Conservation (phyloP, 352 stramenopile species). For the Phytophthora quininea region DNA sequence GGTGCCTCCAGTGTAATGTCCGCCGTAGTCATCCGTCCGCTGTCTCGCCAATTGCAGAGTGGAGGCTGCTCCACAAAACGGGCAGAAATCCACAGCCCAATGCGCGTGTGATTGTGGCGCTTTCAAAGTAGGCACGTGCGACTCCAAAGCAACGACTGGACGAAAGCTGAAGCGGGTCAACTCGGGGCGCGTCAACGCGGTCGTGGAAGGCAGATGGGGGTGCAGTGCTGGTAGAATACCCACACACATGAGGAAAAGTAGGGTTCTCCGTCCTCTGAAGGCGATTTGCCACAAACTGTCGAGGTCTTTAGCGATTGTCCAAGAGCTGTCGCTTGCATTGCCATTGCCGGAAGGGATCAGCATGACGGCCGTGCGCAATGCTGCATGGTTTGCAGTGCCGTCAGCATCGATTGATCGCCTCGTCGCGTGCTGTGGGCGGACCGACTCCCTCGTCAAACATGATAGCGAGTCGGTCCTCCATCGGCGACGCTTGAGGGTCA, state of each 20-base stretch:
- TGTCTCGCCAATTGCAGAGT: slow-evolving; percentile 17
- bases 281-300: too few species aligned
- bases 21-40: slow-evolving; percentile 28
- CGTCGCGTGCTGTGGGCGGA: slow-evolving; percentile 11
- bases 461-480: slow-evolving; percentile 7
- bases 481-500: slow-evolving; percentile 24
- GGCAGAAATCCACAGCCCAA: neutral
- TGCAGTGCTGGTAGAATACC: too few species aligned
- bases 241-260: slow-evolving; percentile 1
- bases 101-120: neutral
- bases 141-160: neutral
- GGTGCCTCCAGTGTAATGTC: slow-evolving; percentile 13
- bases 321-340: too few species aligned
- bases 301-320: too few species aligned
- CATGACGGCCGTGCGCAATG: neutral
- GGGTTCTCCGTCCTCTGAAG: too few species aligned
- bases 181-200: slow-evolving; percentile 3
- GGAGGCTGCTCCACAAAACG: slow-evolving; percentile 12
- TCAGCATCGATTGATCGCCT: slow-evolving; percentile 3
- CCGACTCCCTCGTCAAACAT: slow-evolving; percentile 29
- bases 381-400: slow-evolving; percentile 5
- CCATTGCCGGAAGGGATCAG: neutral
- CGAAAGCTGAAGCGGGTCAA: neutral
- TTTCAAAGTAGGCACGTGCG: neutral
- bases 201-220: slow-evolving; percentile 13